A percentile compares a stretch with the other conserved stretches of the same genome.
Evolutionary conservation across 345 rosid species (phyloP).

Genomic region (Syzygium aqueum): DNA sequence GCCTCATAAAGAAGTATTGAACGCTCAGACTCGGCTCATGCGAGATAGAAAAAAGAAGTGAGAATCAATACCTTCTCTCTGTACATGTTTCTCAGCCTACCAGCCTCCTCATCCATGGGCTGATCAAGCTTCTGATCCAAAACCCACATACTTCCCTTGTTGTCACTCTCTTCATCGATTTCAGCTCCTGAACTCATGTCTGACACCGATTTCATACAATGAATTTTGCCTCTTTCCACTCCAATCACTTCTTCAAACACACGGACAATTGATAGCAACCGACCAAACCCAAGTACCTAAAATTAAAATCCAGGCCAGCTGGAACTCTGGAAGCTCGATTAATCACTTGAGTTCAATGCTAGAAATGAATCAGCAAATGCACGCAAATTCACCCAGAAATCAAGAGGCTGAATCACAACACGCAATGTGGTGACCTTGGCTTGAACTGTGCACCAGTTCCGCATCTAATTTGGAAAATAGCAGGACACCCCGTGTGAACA

Average conservation of each 20-base stretch:
- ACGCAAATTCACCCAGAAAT: not conserved
- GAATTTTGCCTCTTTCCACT: not conserved
- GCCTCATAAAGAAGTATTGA: not conserved
- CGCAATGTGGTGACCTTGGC: not conserved
- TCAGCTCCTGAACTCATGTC: constrained; percentile 20
- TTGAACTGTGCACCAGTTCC: not conserved
- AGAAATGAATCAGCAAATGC: not conserved
- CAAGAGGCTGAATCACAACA: not conserved
- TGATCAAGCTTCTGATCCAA: constrained; percentile 54
- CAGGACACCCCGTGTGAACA: not conserved
- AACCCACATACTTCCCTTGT: constrained; percentile 43
- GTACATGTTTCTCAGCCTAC: constrained; percentile 33
- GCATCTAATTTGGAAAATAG: not conserved
- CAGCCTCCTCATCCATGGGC: constrained; percentile 52
- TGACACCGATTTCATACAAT: not conserved
- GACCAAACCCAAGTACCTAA: not conserved
- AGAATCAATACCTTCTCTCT: constrained; percentile 27
- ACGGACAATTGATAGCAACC: not conserved
- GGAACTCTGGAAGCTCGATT: not conserved
- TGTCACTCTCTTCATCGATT: constrained; percentile 18
- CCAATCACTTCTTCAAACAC: not conserved
- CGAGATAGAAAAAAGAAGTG: not conserved
- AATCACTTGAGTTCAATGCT: not conserved
- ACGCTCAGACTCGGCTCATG: not conserved
- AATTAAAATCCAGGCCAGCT: not conserved